Evolutionary conservation across 2,329 filamentous ascomycete species (phyloP).

Genomic region (Colletotrichum ledebouriae): DNA sequence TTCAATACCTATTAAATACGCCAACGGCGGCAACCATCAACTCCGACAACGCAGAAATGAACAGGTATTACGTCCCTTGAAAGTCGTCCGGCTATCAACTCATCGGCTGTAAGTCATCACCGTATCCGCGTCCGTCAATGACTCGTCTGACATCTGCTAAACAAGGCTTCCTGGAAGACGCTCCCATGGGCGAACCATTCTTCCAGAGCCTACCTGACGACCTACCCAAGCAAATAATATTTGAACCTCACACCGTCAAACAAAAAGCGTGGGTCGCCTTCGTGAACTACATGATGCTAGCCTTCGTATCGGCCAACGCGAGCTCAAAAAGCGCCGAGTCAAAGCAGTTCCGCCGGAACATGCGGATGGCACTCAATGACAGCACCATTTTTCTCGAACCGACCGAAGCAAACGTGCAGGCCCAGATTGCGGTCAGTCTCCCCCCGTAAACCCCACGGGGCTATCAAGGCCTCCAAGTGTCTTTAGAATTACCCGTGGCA

Average conservation of each 20-base stretch:
- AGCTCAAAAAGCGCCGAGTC: not conserved
- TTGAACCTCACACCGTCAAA: slow-evolving; percentile 3
- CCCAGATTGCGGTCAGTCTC: not conserved
- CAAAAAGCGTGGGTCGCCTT: slow-evolving; percentile 20
- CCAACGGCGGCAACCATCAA: slow-evolving; percentile 8
- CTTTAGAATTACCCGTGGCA: no score
- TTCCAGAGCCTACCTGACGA: slow-evolving; percentile 16
- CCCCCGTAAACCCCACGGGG: no score
- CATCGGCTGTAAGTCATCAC: slow-evolving; percentile 14
- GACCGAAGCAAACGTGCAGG: slow-evolving; percentile 7
- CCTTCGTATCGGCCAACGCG: not conserved
- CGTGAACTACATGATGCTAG: slow-evolving; percentile 30
- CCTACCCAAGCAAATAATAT: slow-evolving; percentile 11
- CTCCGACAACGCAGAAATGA: not conserved
- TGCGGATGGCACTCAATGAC: slow-evolving; percentile 16
- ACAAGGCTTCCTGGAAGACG: slow-evolving; percentile 22
- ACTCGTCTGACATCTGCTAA: not conserved
- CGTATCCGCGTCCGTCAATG: no score
- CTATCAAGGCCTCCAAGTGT: no score
- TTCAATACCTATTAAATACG: slow-evolving; percentile 14
- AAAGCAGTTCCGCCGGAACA: slow-evolving; percentile 13
- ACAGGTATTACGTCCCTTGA: slow-evolving; percentile 9
- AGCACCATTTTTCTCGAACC: slow-evolving; percentile 28
- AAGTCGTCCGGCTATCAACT: slow-evolving; percentile 20
- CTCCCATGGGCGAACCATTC: slow-evolving; percentile 15